Percentiles rank a stretch among this genome's conserved stretches.
Conservation (phyloP, 768 basidiomycete genomes). For the Chalciporus pseudorubinellus region DNA sequence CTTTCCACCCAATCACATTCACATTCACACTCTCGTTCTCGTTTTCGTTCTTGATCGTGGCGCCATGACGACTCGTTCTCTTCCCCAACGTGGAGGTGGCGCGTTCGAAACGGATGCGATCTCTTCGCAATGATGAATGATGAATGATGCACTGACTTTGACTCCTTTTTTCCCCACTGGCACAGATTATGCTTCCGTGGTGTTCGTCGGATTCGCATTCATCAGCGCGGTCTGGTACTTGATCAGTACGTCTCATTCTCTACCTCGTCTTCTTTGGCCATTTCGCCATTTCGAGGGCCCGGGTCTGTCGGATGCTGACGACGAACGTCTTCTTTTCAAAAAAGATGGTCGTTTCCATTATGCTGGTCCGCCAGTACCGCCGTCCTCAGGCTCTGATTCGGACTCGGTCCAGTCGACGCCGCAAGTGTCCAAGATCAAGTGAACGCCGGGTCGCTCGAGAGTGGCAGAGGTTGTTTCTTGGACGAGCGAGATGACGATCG, state of each 20-base stretch:
- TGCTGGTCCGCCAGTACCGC: constrained; percentile 40
- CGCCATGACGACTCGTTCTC: too few relatives aligned
- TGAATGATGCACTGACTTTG: neutral
- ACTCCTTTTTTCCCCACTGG: too few relatives aligned
- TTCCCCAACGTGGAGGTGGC: too few relatives aligned
- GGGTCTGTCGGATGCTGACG: neutral
- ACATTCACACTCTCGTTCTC: too few relatives aligned
- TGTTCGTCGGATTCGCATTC: constrained; percentile 59
- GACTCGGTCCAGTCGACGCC: neutral
- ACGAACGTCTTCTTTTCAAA: neutral
- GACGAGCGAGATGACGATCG: too few relatives aligned
- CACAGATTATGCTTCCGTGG: constrained; percentile 64
- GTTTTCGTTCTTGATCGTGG: too few relatives aligned
- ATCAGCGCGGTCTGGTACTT: constrained; percentile 63
- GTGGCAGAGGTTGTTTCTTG: too few relatives aligned
- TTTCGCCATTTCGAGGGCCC: too few relatives aligned
- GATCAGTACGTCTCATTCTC: constrained; percentile 41
- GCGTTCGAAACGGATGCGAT: too few relatives aligned
- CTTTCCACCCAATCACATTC: neutral
- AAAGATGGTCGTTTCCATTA: constrained; percentile 45
- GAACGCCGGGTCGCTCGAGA: neutral
- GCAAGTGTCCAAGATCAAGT: constrained; percentile 9
- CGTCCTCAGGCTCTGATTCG: constrained; percentile 9
- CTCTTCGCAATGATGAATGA: neutral
- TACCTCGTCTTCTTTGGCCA: neutral